Evolutionary conservation across 192 early-diverging fungal genomes (phyloP).

Genomic region (Allomyces arbusculus): DNA sequence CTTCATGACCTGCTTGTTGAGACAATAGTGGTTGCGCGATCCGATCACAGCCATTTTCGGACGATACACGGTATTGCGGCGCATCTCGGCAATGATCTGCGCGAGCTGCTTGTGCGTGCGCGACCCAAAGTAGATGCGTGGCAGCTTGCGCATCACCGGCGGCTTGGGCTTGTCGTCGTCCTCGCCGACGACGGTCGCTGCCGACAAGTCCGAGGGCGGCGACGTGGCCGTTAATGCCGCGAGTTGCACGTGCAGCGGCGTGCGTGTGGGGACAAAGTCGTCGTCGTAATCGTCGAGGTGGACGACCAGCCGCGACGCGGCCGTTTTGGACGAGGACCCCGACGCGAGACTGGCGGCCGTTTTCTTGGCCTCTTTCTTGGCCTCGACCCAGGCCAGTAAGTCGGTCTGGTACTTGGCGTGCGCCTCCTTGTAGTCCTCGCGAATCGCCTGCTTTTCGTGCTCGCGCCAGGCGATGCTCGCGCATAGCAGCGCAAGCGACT

Average conservation of each 20-base stretch:
- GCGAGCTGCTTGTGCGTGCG: conserved; percentile 38
- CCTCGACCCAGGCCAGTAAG: not conserved
- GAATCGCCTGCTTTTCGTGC: not conserved
- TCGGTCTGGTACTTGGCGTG: not conserved
- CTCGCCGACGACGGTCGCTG: not conserved
- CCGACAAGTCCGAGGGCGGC: conserved; percentile 4
- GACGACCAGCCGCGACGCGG: not conserved
- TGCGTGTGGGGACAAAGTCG: too few species aligned
- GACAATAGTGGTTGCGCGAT: not conserved
- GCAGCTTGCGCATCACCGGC: not conserved
- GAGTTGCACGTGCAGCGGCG: not conserved
- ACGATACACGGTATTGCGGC: conserved; percentile 29
- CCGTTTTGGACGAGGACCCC: not conserved
- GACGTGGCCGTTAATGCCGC: conserved; percentile 7
- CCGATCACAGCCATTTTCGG: conserved; percentile 6
- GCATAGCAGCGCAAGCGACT: not conserved
- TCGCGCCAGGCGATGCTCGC: not conserved
- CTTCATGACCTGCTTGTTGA: conserved; percentile 11
- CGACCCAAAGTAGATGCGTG: conserved; percentile 26
- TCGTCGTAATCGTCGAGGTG: not conserved
- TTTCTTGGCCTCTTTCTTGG: not conserved
- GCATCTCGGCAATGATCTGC: conserved; percentile 30
- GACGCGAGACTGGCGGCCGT: too few species aligned
- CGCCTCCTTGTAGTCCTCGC: not conserved
- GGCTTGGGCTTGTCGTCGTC: not conserved